Percentiles rank a stretch among this genome's conserved stretches.
Conservation (phyloP, 208 protist species). For the Porcisia hertigi region DNA sequence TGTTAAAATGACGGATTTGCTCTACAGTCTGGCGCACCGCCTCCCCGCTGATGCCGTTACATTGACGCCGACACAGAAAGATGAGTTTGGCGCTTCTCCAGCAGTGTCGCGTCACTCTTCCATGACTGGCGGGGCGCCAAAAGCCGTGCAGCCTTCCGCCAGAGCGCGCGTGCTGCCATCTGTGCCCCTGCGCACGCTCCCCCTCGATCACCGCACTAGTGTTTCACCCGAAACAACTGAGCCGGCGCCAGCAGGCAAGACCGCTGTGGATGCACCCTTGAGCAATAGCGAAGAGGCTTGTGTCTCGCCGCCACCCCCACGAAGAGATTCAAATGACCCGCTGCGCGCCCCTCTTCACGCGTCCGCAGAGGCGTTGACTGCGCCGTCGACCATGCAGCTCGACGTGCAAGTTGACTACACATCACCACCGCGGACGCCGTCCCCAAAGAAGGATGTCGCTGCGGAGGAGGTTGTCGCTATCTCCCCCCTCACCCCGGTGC, state of each 20-base stretch:
- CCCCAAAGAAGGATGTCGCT: neutral
- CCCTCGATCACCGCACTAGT: slow-evolving; percentile 2
- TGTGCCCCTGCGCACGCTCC: slow-evolving; percentile 10
- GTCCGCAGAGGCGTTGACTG: neutral
- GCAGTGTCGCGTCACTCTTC: neutral
- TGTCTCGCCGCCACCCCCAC: neutral
- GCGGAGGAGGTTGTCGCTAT: slow-evolving; percentile 12
- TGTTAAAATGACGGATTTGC: slow-evolving; percentile 29
- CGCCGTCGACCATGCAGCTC: neutral
- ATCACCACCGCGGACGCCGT: neutral
- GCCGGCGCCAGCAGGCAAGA: neutral
- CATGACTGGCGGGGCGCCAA: neutral
- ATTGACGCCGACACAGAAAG: neutral
- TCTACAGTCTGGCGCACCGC: slow-evolving; percentile 15
- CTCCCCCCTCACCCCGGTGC: slow-evolving; percentile 21
- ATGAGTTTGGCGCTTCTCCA: neutral
- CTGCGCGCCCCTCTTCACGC: neutral
- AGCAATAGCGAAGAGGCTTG: neutral
- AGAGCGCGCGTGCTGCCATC: slow-evolving; percentile 21
- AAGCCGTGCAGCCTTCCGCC: neutral
- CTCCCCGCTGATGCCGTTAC: neutral
- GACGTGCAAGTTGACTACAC: neutral
- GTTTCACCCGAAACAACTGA: neutral
- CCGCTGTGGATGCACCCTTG: neutral
- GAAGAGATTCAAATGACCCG: neutral